These are phyloP conservation scores for Alternaria gaisen DNA, from an alignment of 2,329 filamentous ascomycete species.

Conservation along the genomic window DNA sequence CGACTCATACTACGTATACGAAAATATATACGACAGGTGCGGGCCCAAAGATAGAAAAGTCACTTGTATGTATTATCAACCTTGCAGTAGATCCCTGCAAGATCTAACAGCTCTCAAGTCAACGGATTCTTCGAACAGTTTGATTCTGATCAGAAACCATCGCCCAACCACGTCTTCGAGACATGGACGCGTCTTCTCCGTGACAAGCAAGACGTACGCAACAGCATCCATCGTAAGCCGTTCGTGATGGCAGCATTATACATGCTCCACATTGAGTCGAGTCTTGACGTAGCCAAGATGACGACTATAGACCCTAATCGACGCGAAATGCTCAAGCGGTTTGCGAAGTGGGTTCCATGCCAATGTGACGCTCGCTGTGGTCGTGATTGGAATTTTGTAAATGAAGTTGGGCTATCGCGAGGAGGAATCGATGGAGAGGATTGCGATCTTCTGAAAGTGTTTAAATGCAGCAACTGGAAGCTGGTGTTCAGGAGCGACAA, in stretches of 20 bases:
- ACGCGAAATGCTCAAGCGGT: slow-evolving; percentile 16
- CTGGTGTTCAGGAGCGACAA: not conserved
- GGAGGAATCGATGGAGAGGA: not conserved
- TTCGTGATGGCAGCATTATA: slow-evolving; percentile 15
- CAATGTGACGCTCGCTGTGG: slow-evolving; percentile 7
- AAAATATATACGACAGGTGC: slow-evolving; percentile 12
- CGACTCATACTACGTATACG: slow-evolving; percentile 13
- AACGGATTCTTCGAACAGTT: slow-evolving; percentile 11
- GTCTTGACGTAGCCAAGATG: slow-evolving; percentile 3
- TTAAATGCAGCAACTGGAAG: not conserved
- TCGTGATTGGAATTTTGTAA: not conserved
- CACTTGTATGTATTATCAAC: slow-evolving; percentile 4
- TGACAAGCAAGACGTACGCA: slow-evolving; percentile 3
- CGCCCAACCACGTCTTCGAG: slow-evolving; percentile 3
- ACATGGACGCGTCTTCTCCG: slow-evolving; percentile 13
- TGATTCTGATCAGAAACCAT: slow-evolving; percentile 3
- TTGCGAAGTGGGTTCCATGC: slow-evolving; percentile 12
- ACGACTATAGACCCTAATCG: slow-evolving; percentile 4
- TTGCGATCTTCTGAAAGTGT: not conserved
- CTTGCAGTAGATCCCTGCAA: too few relatives aligned
- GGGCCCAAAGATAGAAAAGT: slow-evolving; percentile 5
- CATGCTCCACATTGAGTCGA: slow-evolving; percentile 14
- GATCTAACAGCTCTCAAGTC: not conserved
- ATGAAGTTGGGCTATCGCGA: not conserved
- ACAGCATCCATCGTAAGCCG: slow-evolving; percentile 6